A percentile compares a stretch with the other conserved stretches of the same genome.
Evolutionary conservation across 2,329 filamentous ascomycete species (phyloP).

Genomic region (Fusarium sp.): DNA sequence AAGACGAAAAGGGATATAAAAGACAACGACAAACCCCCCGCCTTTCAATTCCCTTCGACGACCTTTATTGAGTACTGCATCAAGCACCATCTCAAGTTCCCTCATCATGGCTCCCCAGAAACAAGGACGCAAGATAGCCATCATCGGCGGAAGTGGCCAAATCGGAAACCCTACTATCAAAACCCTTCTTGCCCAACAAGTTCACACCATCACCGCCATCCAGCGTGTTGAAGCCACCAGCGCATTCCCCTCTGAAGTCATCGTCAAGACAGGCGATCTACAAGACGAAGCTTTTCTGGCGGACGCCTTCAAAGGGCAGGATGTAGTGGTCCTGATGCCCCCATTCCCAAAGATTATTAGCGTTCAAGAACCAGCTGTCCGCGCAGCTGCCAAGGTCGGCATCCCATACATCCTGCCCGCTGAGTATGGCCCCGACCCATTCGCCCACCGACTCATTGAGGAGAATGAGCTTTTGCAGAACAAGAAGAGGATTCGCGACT

Average conservation of each 20-base stretch:
- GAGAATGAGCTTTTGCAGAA: conserved; percentile 19
- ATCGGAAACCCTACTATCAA: conserved; percentile 4
- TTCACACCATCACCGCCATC: conserved; percentile 20
- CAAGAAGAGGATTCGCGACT: conserved; percentile 18
- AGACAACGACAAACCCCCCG: not conserved
- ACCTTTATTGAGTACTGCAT: not conserved
- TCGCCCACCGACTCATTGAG: not conserved
- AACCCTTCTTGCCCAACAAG: conserved; percentile 2
- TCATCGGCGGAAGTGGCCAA: conserved; percentile 15
- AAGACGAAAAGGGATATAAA: not conserved
- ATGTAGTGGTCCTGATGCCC: conserved; percentile 17
- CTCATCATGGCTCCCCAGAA: not conserved
- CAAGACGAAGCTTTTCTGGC: conserved; percentile 15
- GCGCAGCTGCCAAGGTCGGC: conserved; percentile 7
- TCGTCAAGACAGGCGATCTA: conserved; percentile 9
- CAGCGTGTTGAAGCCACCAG: conserved; percentile 18
- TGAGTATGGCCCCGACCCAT: conserved; percentile 29
- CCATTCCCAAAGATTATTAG: conserved; percentile 20
- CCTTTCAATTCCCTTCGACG: not conserved
- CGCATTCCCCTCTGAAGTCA: not conserved
- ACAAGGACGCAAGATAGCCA: conserved; percentile 16
- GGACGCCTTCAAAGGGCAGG: conserved; percentile 7
- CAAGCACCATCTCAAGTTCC: not conserved
- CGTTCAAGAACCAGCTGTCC: conserved; percentile 23
- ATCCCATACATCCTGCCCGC: conserved; percentile 10